A percentile compares a stretch with the other conserved stretches of the same genome.
phyloP scores from a whole-genome alignment of 345 rosid species.

The Fremontodendron californicum region DNA sequence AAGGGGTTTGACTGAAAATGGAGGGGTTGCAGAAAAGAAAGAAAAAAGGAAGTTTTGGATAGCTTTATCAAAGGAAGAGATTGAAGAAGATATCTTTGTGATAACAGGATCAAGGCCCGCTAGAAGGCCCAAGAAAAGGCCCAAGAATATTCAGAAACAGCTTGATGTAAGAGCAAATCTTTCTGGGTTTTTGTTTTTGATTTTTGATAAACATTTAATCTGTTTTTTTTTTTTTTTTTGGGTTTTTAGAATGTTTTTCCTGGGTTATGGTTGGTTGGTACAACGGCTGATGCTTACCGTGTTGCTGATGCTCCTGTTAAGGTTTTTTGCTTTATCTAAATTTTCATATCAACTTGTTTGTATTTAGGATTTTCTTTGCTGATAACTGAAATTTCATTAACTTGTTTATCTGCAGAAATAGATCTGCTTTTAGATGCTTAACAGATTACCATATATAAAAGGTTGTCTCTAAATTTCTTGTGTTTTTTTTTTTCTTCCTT shows the following conservation, averaged over 20 bases:
- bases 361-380: background rate
- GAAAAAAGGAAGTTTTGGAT: slow-evolving; percentile 73
- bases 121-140: slow-evolving; percentile 71
- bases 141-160: slow-evolving; percentile 69
- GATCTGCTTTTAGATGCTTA: slow-evolving; percentile 7
- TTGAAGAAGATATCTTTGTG: slow-evolving; percentile 84
- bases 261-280: slow-evolving; percentile 82
- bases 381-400: background rate
- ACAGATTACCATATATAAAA: background rate
- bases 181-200: background rate
- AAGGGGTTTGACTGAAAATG: slow-evolving; percentile 57
- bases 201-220: background rate
- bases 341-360: background rate
- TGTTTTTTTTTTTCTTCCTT: background rate
- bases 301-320: slow-evolving; percentile 49
- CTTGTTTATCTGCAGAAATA: slow-evolving; percentile 29
- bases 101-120: slow-evolving; percentile 84
- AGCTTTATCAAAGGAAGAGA: slow-evolving; percentile 75
- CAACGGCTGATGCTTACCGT: slow-evolving; percentile 69
- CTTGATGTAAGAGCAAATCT: slow-evolving; percentile 54
- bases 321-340: slow-evolving; percentile 32
- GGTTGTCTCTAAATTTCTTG: slow-evolving; percentile 9
- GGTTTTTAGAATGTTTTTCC: slow-evolving; percentile 58
- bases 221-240: background rate
- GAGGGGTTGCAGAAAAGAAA: slow-evolving; percentile 43